Evolutionary conservation across 2,329 filamentous ascomycete species (phyloP).

Genomic region (Sporothrix globosa): DNA sequence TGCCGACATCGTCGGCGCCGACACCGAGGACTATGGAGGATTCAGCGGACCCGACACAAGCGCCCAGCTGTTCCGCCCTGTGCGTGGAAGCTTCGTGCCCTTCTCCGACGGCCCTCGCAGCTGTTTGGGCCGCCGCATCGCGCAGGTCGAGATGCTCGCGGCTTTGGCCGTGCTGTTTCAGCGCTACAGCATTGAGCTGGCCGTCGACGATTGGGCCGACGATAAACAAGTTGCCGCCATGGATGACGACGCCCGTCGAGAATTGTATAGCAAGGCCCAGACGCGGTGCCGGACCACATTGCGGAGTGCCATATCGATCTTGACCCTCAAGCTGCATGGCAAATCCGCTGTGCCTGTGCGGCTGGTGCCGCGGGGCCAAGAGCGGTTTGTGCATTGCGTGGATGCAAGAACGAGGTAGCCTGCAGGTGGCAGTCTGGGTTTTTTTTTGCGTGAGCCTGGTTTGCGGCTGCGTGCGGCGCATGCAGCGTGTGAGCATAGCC

Average conservation of each 20-base stretch:
- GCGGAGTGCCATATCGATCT: constrained; percentile 59
- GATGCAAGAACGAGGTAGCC: constrained; percentile 31
- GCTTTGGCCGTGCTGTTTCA: constrained; percentile 59
- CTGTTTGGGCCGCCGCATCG: constrained; percentile 62
- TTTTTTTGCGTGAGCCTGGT: neutral
- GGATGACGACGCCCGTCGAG: constrained; percentile 50
- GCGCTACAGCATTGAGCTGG: constrained; percentile 69
- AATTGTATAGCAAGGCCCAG: constrained; percentile 65
- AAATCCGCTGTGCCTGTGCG: constrained; percentile 64
- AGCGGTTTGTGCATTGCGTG: constrained; percentile 62
- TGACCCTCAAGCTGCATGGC: constrained; percentile 73
- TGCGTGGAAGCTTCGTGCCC: constrained; percentile 59
- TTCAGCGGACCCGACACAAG: constrained; percentile 65
- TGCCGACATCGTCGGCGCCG: constrained; percentile 43
- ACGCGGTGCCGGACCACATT: constrained; percentile 57
- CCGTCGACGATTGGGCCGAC: constrained; percentile 61
- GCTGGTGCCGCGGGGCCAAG: constrained; percentile 69
- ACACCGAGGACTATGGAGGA: constrained; percentile 61
- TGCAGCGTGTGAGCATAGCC: neutral
- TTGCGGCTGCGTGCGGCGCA: neutral
- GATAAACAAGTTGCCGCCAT: constrained; percentile 59
- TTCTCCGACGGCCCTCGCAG: constrained; percentile 63
- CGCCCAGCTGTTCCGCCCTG: constrained; percentile 62
- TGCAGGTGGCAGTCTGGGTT: too few species aligned
- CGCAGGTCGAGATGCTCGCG: constrained; percentile 62